phyloP scores from a whole-genome alignment of 495 filamentous ascomycete genomes.

The Talaromyces adpressus region DNA sequence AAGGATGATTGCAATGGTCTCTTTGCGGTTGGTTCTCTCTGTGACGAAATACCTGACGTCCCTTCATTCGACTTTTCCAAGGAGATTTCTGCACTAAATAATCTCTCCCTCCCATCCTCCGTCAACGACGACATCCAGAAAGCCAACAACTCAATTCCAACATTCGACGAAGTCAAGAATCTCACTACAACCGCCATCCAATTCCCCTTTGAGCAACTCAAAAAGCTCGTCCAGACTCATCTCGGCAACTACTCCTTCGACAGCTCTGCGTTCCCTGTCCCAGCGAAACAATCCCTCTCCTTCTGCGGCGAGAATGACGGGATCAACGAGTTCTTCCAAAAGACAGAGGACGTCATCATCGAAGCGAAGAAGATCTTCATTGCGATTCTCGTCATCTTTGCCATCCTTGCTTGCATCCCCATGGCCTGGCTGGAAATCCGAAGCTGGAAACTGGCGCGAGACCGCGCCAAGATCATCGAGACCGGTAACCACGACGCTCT shows the following conservation, averaged over 20 bases:
- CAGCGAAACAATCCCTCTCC: constrained; percentile 67
- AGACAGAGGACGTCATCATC: constrained; percentile 50
- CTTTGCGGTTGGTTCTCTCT: constrained; percentile 21
- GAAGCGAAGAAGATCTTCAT: constrained; percentile 69
- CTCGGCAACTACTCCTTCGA: constrained; percentile 72
- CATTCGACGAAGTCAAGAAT: constrained; percentile 74
- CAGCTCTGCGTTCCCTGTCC: constrained; percentile 66
- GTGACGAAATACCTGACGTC: constrained; percentile 28
- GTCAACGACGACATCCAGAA: constrained; percentile 57
- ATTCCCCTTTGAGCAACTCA: constrained; percentile 70
- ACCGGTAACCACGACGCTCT: constrained; percentile 66
- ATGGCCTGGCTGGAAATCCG: constrained; percentile 76
- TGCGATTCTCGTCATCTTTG: constrained; percentile 58
- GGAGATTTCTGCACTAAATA: constrained; percentile 55
- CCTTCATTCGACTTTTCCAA: constrained; percentile 53
- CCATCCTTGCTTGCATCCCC: constrained; percentile 64
- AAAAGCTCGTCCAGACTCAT: constrained; percentile 58
- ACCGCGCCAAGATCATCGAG: constrained; percentile 58
- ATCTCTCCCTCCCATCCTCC: constrained; percentile 57
- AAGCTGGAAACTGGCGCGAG: constrained; percentile 65
- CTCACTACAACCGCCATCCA: constrained; percentile 63
- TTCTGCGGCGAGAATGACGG: constrained; percentile 84
- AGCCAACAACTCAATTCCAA: constrained; percentile 72
- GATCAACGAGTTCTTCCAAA: constrained; percentile 82
- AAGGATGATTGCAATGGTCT: constrained; percentile 7